phyloP scores from a whole-genome alignment of 179 eudicot genomes.

The Silene coronaria region DNA sequence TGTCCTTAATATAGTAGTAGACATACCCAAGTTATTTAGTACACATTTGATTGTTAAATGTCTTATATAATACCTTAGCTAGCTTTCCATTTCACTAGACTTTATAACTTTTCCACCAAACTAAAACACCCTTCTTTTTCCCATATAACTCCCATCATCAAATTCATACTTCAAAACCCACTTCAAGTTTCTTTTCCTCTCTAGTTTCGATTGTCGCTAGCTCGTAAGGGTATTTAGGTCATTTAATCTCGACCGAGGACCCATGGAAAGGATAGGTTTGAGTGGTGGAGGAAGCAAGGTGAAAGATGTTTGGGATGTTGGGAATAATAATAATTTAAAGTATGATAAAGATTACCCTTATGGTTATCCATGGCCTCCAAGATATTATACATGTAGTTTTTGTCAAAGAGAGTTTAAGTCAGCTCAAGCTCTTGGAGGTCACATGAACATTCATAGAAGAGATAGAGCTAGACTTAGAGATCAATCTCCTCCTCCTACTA shows the following conservation, averaged over 20 bases:
- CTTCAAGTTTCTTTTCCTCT: background rate
- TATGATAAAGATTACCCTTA: slow-evolving; percentile 24
- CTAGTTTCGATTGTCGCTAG: background rate
- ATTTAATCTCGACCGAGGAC: background rate
- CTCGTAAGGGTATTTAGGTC: background rate
- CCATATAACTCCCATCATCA: slow-evolving; percentile 6
- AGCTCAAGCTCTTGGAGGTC: slow-evolving; percentile 75
- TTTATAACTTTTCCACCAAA: slow-evolving; percentile 13
- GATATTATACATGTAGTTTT: slow-evolving; percentile 56
- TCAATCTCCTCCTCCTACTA: slow-evolving; percentile 7
- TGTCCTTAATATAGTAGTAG: slow-evolving; percentile 17
- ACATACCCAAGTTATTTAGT: slow-evolving; percentile 15
- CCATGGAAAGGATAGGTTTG: slow-evolving; percentile 35
- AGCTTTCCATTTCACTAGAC: slow-evolving; percentile 11
- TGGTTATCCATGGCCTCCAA: slow-evolving; percentile 60
- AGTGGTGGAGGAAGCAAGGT: slow-evolving; percentile 26
- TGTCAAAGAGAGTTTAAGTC: slow-evolving; percentile 63
- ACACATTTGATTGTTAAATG: slow-evolving; percentile 12
- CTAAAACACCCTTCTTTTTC: background rate
- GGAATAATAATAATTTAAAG: slow-evolving; percentile 22
- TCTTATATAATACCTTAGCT: slow-evolving; percentile 10
- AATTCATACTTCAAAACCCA: slow-evolving; percentile 7
- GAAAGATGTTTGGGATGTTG: slow-evolving; percentile 24
- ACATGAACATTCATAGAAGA: slow-evolving; percentile 74
- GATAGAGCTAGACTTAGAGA: slow-evolving; percentile 50